Evolutionary conservation across 2,329 filamentous ascomycete genomes (phyloP).

Genomic region (Didymosphaeria variabile): DNA sequence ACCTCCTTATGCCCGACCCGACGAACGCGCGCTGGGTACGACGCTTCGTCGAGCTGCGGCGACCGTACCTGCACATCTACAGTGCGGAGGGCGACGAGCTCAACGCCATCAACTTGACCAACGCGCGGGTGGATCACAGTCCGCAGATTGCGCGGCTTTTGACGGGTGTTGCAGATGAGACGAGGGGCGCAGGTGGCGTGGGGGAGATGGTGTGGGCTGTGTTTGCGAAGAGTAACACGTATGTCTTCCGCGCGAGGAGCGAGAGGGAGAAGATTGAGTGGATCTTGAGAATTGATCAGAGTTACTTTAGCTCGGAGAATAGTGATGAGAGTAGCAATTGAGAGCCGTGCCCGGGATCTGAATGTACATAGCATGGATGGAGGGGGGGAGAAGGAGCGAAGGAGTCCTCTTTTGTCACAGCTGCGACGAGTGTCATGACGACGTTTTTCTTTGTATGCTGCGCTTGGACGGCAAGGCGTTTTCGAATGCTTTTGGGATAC

Average conservation of each 20-base stretch:
- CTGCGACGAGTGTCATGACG: background rate
- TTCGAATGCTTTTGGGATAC: conserved; percentile 15
- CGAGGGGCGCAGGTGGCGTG: conserved; percentile 16
- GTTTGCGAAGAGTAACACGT: conserved; percentile 93
- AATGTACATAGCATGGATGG: background rate
- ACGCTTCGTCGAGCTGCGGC: conserved; percentile 89
- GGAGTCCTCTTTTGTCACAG: background rate
- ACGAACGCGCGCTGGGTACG: conserved; percentile 87
- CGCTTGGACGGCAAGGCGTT: background rate
- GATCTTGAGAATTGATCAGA: conserved; percentile 95
- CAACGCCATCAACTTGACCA: conserved; percentile 85
- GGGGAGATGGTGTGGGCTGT: conserved; percentile 82
- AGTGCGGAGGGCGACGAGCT: conserved; percentile 89
- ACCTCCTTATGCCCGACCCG: conserved; percentile 84
- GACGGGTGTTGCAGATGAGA: conserved; percentile 48
- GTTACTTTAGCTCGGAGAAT: conserved; percentile 59
- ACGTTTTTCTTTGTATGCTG: conserved; percentile 3
- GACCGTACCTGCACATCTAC: conserved; percentile 92
- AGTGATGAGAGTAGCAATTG: conserved; percentile 2
- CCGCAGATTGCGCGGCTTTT: conserved; percentile 86
- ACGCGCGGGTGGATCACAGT: conserved; percentile 90
- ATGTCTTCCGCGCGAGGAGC: conserved; percentile 88
- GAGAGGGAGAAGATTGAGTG: conserved; percentile 96
- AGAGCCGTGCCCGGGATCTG: background rate
- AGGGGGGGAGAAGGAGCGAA: background rate